Evolutionary conservation across 306 rosid species (phyloP), one percentile per base, ranked within the genome.

Genomic region (Myrica gale): DNA sequence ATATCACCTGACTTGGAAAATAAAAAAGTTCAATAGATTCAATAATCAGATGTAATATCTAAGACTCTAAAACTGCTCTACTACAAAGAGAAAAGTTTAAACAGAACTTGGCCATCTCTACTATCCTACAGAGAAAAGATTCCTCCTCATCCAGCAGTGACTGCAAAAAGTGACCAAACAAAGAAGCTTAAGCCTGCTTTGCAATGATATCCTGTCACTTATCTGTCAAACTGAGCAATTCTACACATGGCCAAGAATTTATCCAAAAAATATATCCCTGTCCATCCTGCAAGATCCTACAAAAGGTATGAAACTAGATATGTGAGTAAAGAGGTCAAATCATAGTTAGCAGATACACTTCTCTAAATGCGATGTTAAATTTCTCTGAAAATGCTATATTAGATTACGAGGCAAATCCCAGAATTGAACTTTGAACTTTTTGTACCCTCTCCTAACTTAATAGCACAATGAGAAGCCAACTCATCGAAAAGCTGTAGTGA

Each of bases 71-170:
- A 20, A 67, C 57, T 78, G 76, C 72, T 78, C 75, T 78, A 69
- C 74, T 71, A 84, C 78, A 81, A 78, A 50, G 84, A 76, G 44
- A 76, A 69, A 63, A 47, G 73, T 61, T 63, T 60, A 73, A 75
- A 78, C 50, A 72, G 72, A 67, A 74, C 80, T 61, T 15, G 72
- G 63, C 76, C 58, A 46, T 76, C 56, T 78, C 46, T 62, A 70
- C 65, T 74, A 74, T 74, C 73, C 66, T 74, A 77, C 74, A 41
- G 75, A 60, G 26, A 75, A 82, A 76, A 74, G 50, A 37, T 66
- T 76, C 50, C 46, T 46, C 26, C 17, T 67, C 50, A 69, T 69
- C 73, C 72, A 79, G 79, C 62, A 80, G 23, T 69, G 76, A 37
- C 77, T 73, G 51, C 26, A 23, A 23, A 23, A 23, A 23, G 26